Evolutionary conservation across 768 basidiomycete genomes (phyloP), one percentile per base, ranked within the genome.

Genomic region (Hygrocybe coccinea): DNA sequence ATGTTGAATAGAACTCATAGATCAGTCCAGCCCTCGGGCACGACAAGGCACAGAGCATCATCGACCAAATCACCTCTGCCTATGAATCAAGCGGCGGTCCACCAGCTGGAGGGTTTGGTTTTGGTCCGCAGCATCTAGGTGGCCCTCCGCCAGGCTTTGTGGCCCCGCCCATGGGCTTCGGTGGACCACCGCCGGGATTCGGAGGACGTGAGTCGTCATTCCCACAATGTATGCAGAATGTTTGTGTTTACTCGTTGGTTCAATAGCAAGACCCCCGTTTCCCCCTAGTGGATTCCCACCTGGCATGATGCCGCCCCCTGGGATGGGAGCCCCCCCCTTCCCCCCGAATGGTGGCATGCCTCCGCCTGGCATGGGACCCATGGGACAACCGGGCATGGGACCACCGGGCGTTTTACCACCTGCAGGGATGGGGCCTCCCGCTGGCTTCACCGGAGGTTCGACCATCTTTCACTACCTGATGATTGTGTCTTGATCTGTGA

Each of bases 11-110:
- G 52, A 37, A 38, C 57, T 61, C 33, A 70, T 33, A 34, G 54
- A 60, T 49, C 19, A 36, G 9, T 14, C 19, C 46, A 91, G 89
- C 89, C 1, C 82, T 91, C 54, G 89, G 89, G 54, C 93, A 97
- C 72, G 95, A 98, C 80, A 95, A 95, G 71, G 95, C 95, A 15
- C 97, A 99, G 71, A 92, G 76, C 64, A 93, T 98, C 69, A 98
- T 99, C 68, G 95, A 99, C 80, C 91, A 95, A 71, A 98, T 99
- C 71, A 95, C 93, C 36, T 85, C 89, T 19, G 86, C 89, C 22
- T 97, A 95, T 66, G 95, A 98, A 72, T 81, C 80, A 25, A 85
- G 89, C 41, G 85, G 86, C 50, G 89, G 89, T 2, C 91, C 90
- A 38, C 91, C 91, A 60, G 89, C 89, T 10, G 90, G 90, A 50